Percentiles rank a stretch among this genome's conserved stretches.
Evolutionary conservation across 2,329 filamentous ascomycete genomes (phyloP).

Genomic region (Colletotrichum sp.): DNA sequence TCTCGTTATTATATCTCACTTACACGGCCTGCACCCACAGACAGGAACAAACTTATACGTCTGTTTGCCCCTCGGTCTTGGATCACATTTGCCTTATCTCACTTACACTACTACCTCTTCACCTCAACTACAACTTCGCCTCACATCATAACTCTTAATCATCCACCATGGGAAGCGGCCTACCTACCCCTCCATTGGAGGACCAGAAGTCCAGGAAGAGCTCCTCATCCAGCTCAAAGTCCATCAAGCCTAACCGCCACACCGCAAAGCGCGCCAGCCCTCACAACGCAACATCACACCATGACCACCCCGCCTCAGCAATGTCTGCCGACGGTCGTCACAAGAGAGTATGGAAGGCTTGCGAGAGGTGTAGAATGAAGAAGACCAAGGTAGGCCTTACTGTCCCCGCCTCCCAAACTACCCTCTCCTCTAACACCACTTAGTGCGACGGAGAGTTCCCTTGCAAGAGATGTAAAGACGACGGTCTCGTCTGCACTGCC

Average conservation of each 20-base stretch:
- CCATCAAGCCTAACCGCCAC: conserved; percentile 55
- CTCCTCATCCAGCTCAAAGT: conserved; percentile 43
- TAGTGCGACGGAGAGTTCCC: conserved; percentile 71
- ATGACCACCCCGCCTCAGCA: conserved; percentile 39
- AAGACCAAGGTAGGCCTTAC: conserved; percentile 65
- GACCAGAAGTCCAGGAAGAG: conserved; percentile 47
- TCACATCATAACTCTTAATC: background rate
- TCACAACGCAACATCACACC: conserved; percentile 39
- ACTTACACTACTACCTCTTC: background rate
- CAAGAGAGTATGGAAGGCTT: conserved; percentile 71
- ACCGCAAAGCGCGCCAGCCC: conserved; percentile 55
- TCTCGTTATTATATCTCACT: conserved; percentile 19
- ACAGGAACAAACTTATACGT: conserved; percentile 2
- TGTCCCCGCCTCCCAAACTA: background rate
- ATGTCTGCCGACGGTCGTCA: conserved; percentile 57
- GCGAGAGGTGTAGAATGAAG: conserved; percentile 71
- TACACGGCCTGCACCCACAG: conserved; percentile 5
- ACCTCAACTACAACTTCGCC: background rate
- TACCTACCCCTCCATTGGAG: conserved; percentile 60
- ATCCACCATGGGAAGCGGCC: conserved; percentile 51
- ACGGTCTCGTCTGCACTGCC: conserved; percentile 67
- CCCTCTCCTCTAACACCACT: background rate
- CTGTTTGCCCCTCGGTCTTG: conserved; percentile 12
- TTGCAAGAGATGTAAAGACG: conserved; percentile 70
- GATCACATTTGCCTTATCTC: background rate